Conservation (phyloP, 2,329 filamentous ascomycete species). For the Sporothrix dimorphospora region DNA sequence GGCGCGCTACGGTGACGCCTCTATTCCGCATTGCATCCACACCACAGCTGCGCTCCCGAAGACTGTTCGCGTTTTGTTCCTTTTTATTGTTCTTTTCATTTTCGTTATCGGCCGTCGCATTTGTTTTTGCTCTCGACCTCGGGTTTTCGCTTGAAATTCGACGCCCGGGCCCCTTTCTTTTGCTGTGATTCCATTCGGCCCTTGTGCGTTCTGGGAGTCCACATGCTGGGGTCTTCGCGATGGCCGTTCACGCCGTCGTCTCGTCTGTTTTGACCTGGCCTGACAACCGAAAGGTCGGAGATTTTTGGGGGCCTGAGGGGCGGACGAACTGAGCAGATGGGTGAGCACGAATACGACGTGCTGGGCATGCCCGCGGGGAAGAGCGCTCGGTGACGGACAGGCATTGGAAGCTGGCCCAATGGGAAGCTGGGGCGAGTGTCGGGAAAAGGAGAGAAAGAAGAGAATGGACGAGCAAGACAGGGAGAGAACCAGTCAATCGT, state of each 20-base stretch:
- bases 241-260: constrained; percentile 8
- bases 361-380: constrained; percentile 1
- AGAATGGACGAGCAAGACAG: neutral
- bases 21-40: neutral
- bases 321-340: neutral
- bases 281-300: neutral
- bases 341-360: constrained; percentile 11
- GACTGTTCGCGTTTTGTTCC: neutral
- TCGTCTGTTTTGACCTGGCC: constrained; percentile 13
- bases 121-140: neutral
- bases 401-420: neutral
- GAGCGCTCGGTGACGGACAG: constrained; percentile 1
- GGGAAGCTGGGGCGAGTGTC: neutral
- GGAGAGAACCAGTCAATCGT: constrained; percentile 15
- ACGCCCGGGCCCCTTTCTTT: neutral
- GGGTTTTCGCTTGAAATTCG: constrained; percentile 1
- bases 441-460: neutral
- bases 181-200: constrained; percentile 17
- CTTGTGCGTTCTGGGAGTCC: neutral
- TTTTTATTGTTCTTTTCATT: neutral
- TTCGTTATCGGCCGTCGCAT: neutral
- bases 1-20: neutral
- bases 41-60: neutral
- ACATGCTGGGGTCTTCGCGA: constrained; percentile 16
- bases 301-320: neutral